Percentiles rank a stretch among this genome's conserved stretches.
Evolutionary conservation across 306 rosid species (phyloP).

Genomic region (Benincasa hispida): DNA sequence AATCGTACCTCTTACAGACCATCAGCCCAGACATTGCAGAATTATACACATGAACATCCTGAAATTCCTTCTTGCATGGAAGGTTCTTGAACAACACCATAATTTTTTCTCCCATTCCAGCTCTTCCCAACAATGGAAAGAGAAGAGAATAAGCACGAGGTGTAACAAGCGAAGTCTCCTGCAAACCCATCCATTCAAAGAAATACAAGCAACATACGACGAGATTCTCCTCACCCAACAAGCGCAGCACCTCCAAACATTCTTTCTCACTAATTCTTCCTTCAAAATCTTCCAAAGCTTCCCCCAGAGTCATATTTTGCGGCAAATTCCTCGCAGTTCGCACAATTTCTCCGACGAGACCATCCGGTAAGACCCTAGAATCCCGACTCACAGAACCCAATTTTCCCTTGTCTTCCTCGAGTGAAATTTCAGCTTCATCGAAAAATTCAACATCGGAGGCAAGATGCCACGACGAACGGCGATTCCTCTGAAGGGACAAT

Average conservation of each 20-base stretch:
- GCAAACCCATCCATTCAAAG: constrained; percentile 85
- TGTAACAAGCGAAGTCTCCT: constrained; percentile 51
- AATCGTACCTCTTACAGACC: constrained; percentile 40
- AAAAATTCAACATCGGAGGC: constrained; percentile 18
- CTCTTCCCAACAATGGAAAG: constrained; percentile 71
- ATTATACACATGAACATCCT: constrained; percentile 65
- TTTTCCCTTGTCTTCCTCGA: constrained; percentile 12
- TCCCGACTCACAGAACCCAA: neutral
- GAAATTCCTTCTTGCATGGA: constrained; percentile 42
- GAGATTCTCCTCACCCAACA: constrained; percentile 42
- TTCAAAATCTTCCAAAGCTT: constrained; percentile 42
- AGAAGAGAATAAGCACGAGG: constrained; percentile 51
- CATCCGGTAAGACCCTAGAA: constrained; percentile 17
- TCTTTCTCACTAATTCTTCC: constrained; percentile 36
- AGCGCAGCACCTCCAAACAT: constrained; percentile 44
- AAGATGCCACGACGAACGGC: constrained; percentile 44
- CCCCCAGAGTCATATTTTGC: constrained; percentile 49
- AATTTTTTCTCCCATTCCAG: constrained; percentile 58
- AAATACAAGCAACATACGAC: constrained; percentile 51
- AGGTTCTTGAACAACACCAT: constrained; percentile 45
- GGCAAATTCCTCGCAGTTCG: constrained; percentile 47
- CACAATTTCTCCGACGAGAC: constrained; percentile 49
- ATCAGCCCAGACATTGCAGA: constrained; percentile 69
- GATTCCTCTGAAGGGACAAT: constrained; percentile 34
- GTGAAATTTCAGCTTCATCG: constrained; percentile 13